These are phyloP conservation scores for Benincasa hispida DNA, from an alignment of 306 rosid genomes.

Conservation along the genomic window DNA sequence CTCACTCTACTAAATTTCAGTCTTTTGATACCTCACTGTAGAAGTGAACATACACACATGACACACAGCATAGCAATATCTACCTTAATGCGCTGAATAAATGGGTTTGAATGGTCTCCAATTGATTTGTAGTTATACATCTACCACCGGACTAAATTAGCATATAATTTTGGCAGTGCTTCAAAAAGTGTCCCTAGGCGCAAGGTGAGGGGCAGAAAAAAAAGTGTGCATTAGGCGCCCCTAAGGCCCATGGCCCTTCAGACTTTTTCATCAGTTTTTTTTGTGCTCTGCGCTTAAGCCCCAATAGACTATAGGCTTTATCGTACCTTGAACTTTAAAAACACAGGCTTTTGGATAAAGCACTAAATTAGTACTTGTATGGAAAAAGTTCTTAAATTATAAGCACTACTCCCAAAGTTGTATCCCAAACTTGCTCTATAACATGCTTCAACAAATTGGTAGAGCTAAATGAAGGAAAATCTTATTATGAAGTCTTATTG, in stretches of 20 bases:
- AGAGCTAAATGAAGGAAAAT: not conserved
- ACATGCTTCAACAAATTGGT: not conserved
- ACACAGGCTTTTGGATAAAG: not conserved
- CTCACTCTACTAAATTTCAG: not conserved
- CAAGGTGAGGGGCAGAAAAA: no score
- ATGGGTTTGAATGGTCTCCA: not conserved
- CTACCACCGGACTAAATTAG: not conserved
- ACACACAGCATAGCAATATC: not conserved
- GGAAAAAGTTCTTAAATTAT: not conserved
- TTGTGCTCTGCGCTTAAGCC: no score
- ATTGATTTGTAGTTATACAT: not conserved
- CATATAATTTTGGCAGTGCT: not conserved
- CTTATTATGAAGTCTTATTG: not conserved
- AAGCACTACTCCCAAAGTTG: not conserved
- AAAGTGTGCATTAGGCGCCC: no score
- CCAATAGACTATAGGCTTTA: no score
- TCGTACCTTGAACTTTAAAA: no score
- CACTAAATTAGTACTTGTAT: not conserved
- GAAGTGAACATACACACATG: not conserved
- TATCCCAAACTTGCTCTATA: not conserved
- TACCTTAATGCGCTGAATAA: not conserved
- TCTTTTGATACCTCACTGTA: not conserved
- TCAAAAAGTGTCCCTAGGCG: not conserved
- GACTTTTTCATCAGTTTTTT: no score
- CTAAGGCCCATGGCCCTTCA: no score